Base-by-base conservation (phyloP, 1,284 basidiomycete species). In the Flammula alnicola region DNA sequence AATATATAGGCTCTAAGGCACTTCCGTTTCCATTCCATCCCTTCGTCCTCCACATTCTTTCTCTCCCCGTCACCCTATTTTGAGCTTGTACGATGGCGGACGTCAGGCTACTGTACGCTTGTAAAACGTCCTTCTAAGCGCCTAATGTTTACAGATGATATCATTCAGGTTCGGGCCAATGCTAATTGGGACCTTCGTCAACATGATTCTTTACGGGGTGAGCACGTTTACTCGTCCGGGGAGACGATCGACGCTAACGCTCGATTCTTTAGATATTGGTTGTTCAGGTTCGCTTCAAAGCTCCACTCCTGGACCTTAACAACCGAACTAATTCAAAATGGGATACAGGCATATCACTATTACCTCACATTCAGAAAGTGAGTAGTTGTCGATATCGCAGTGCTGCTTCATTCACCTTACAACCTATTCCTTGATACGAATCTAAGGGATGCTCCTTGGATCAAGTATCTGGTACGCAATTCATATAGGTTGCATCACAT, bases 191-290 rank as follows among this genome's bases (percentile, higher is more conserved):
- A 66, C 68, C 7, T 73, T 70, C 55, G 46, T 77, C 22, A 77
- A 77, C 49, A 72, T 72, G 64, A 72, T 78, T 47, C 61, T 79
- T n/a, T 78, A 74, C 47, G 77, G 77, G 44, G 76, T 78, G 46
- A 56, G 69, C 53, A 17, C 11, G 9, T 22, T 19, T 16, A 40
- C 27, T 35, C 10, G 19, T 19, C 4, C 40, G 29, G 29, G 20
- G 6, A 41, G 33, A 26, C 33, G 22, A 22, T 32, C 12, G 23
- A 12, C 23, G 17, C 36, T 17, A 14, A 51, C 32, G 20, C 17
- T 32, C 9, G 35, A 27, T n/a, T 9, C 12, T 42, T 10, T 44
- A 72, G 71, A 62, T 74, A 17, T 54, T 73, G 32, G 59, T 71
- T 29, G 61, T 64, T n/a, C 72, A 74, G 64, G 71, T 73, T 33